Evolutionary conservation across 257 asterid species (phyloP).

Genomic region (Solanum ahanhuiri): DNA sequence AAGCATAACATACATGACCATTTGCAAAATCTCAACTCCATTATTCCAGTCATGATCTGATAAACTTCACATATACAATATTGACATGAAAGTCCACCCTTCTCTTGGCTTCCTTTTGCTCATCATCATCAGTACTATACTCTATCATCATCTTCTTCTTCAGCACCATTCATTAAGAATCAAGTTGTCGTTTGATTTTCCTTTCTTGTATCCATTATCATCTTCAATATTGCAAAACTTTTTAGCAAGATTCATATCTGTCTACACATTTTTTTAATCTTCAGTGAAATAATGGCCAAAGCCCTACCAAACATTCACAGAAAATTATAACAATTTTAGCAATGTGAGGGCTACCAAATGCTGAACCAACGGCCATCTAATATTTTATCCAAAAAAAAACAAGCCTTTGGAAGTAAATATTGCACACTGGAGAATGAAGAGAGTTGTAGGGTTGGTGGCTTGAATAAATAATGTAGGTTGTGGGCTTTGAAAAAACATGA

Average conservation of each 20-base stretch:
- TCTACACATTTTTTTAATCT: too few relatives aligned
- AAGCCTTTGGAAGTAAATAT: background rate
- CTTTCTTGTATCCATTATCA: too few relatives aligned
- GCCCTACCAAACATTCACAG: background rate
- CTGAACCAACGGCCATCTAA: background rate
- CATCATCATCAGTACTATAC: background rate
- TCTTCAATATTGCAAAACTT: too few relatives aligned
- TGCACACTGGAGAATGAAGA: background rate
- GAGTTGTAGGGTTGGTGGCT: background rate
- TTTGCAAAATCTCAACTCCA: background rate
- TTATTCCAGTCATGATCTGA: background rate
- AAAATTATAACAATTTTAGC: background rate
- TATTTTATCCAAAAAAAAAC: background rate
- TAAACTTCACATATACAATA: background rate
- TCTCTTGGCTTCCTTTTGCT: background rate
- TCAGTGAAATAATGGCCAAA: background rate
- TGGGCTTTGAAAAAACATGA: accelerated
- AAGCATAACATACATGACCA: background rate
- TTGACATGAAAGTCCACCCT: background rate
- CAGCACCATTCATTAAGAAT: too few relatives aligned
- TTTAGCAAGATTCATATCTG: too few relatives aligned
- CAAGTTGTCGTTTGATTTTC: too few relatives aligned
- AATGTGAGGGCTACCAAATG: background rate
- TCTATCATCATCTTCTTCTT: background rate
- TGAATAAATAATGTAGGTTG: background rate